Conservation (phyloP, 2,329 filamentous ascomycete genomes). For the Graphilbum sp. region DNA sequence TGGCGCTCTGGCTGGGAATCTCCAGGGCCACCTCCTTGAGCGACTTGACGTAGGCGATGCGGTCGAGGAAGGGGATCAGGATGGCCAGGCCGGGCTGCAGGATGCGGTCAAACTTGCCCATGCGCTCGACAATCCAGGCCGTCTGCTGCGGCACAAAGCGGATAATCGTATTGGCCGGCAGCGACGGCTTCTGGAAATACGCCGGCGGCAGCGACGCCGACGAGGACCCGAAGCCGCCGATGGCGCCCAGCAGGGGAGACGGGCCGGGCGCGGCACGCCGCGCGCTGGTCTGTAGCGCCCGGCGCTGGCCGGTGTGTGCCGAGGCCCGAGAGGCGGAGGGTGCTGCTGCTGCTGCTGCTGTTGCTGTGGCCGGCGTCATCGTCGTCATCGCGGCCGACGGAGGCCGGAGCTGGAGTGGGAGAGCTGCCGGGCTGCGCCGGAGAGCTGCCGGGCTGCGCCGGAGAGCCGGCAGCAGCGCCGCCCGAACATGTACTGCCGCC, state of each 20-base stretch:
- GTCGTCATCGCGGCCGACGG: not conserved
- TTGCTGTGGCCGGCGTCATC: not conserved
- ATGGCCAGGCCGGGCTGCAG: slow-evolving; percentile 82
- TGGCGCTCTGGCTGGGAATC: slow-evolving; percentile 93
- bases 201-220: slow-evolving; percentile 34
- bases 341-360: not conserved
- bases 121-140: slow-evolving; percentile 98
- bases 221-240: slow-evolving; percentile 10
- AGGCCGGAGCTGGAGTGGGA: not conserved
- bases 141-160: slow-evolving; percentile 99
- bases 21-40: slow-evolving; percentile 93
- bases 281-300: slow-evolving; percentile 10
- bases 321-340: not conserved
- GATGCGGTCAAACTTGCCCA: slow-evolving; percentile 94
- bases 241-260: slow-evolving; percentile 14
- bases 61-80: slow-evolving; percentile 77
- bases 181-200: slow-evolving; percentile 61
- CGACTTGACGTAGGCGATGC: slow-evolving; percentile 95
- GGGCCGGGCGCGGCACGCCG: slow-evolving; percentile 9
- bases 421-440: not conserved
- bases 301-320: slow-evolving; percentile 3
- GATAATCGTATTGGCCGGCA: slow-evolving; percentile 87
- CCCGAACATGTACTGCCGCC: not conserved
- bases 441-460: not conserved
- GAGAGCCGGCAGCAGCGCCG: not conserved